A percentile compares a stretch with the other conserved stretches of the same genome.
Conservation (phyloP, 2,329 filamentous ascomycete genomes). For the Aspergillus cejpii region DNA sequence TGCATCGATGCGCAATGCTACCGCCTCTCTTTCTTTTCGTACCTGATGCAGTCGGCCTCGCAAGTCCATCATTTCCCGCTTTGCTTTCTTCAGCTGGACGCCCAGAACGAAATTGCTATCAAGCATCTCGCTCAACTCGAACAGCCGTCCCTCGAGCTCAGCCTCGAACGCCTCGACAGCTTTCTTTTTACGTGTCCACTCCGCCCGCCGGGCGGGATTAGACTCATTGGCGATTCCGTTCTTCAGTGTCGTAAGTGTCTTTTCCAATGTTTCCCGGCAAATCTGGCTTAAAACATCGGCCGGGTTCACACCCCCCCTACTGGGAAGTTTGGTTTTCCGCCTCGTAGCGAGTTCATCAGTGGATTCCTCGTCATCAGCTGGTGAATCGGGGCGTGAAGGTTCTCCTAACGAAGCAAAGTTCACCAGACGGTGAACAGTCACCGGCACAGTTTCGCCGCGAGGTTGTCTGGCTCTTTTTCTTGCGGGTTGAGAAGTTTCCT, state of each 20-base stretch:
- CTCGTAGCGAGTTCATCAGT: constrained; percentile 28
- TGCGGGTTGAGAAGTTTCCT: constrained; percentile 11
- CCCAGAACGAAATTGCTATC: constrained; percentile 46
- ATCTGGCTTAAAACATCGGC: constrained; percentile 49
- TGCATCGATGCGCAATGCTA: constrained; percentile 47
- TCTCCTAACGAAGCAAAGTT: constrained; percentile 29
- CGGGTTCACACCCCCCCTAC: constrained; percentile 43
- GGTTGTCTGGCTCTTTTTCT: constrained; percentile 24
- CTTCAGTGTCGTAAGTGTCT: constrained; percentile 40
- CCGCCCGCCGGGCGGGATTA: constrained; percentile 34
- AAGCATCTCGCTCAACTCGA: constrained; percentile 48
- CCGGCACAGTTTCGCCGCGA: constrained; percentile 35
- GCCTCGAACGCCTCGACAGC: constrained; percentile 45
- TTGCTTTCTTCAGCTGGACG: constrained; percentile 41
- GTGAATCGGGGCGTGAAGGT: constrained; percentile 16
- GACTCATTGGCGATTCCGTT: constrained; percentile 37
- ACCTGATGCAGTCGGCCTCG: constrained; percentile 44
- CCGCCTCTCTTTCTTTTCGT: constrained; percentile 44
- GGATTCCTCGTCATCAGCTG: constrained; percentile 24
- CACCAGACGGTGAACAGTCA: constrained; percentile 38
- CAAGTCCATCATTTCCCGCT: constrained; percentile 41
- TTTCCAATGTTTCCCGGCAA: constrained; percentile 46
- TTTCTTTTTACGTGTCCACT: constrained; percentile 42
- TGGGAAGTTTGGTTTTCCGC: constrained; percentile 35
- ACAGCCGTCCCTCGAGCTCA: constrained; percentile 45